Conservation (phyloP, 805 yeast genomes). For the Schwanniomyces vanrijiae region DNA sequence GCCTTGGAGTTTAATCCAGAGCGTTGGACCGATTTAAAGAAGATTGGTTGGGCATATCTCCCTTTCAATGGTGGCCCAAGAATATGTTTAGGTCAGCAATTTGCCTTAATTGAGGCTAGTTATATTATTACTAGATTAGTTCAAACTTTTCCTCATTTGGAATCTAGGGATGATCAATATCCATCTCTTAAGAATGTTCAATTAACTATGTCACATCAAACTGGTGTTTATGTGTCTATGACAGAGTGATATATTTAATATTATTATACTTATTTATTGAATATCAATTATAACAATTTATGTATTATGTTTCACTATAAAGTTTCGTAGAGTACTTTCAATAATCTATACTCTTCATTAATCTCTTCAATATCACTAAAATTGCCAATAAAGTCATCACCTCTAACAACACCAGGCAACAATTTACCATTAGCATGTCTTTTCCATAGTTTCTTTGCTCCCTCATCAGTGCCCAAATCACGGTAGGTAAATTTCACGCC, state of each 20-base stretch:
- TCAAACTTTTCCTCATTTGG: constrained; percentile 23
- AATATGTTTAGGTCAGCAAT: constrained; percentile 58
- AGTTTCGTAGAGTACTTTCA: constrained; percentile 65
- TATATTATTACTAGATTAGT: constrained; percentile 41
- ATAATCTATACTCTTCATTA: constrained; percentile 72
- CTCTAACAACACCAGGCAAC: constrained; percentile 83
- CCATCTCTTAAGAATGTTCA: constrained; percentile 31
- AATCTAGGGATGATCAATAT: constrained; percentile 18
- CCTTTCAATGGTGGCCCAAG: constrained; percentile 60
- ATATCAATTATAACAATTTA: not conserved
- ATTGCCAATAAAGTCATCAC: constrained; percentile 80
- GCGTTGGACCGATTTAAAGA: constrained; percentile 44
- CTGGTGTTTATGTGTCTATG: constrained; percentile 20
- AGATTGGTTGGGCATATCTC: constrained; percentile 47
- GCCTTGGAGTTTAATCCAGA: constrained; percentile 48
- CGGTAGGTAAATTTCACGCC: constrained; percentile 63
- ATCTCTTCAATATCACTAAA: constrained; percentile 85
- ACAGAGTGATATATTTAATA: not conserved
- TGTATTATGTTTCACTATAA: too few species aligned
- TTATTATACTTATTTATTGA: not conserved
- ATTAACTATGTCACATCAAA: constrained; percentile 27
- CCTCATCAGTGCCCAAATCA: constrained; percentile 85
- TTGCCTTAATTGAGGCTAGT: constrained; percentile 56
- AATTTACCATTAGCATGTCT: constrained; percentile 68
- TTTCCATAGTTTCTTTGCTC: constrained; percentile 83